Evolutionary conservation across 2,329 filamentous ascomycete genomes (phyloP), one percentile per base, ranked within the genome.

Genomic region (Alternaria burnsii): DNA sequence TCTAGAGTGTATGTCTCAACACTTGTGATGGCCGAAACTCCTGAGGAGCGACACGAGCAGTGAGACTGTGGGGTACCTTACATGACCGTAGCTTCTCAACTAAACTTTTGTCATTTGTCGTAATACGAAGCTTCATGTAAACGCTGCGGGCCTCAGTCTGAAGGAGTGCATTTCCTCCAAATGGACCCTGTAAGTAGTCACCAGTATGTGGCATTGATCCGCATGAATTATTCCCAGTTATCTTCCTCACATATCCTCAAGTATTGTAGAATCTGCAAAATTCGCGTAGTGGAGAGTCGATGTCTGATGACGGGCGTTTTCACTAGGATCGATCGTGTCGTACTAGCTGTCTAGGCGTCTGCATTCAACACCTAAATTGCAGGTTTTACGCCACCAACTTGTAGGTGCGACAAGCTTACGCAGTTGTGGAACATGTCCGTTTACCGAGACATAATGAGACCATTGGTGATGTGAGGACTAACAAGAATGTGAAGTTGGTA

Each of bases 401-500:
- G 24, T 42, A 24, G 4, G 51, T 55, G 43, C 32, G 24, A 58
- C 51, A 12, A 43, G 11, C 46, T 32, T 59, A 54, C 30, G n/a
- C 36, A 18, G 22, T 16, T 24, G 43, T 57, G 18, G 10, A 20
- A 63, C 52, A 38, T 46, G 12, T 18, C 12, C 5, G 26, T 22
- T 56, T 28, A 11, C 36, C 24, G 48, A 47, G 32, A 42, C 44
- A 42, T 16, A 24, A 8, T 24, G n/a, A 24, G 18, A 14, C 32
- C 11, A 5, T 18, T 42, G 43, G 38, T 32, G 20, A n/a, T 20
- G 16, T 14, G 6, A n/a, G 40, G 11, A n/a, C 9, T 16, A 43
- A 28, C 8, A 43, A 38, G 28, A 28, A 50, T 14, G 38, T 34
- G 18, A 26, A 22, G 47, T 42, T 12, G 40, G 40, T 24, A 42